Percentiles rank a stretch among this genome's conserved stretches.
These are phyloP conservation scores for Didymellaceae sp. DNA, from an alignment of 2,329 filamentous ascomycete species.

Conservation along the genomic window DNA sequence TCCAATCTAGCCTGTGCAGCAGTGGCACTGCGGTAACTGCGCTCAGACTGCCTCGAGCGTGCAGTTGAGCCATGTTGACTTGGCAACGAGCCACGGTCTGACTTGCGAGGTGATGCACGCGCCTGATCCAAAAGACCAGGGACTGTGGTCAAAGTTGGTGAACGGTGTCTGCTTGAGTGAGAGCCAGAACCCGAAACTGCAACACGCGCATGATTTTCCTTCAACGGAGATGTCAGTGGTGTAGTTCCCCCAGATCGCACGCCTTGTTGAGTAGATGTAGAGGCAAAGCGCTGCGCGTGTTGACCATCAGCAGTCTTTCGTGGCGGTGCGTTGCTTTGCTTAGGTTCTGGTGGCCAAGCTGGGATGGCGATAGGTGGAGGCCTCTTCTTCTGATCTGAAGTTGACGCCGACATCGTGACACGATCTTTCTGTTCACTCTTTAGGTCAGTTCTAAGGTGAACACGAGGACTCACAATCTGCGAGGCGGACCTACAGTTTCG, in stretches of 20 bases:
- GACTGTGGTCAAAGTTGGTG: conserved; percentile 29
- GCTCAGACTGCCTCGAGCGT: conserved; percentile 33
- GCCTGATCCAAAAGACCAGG: conserved; percentile 36
- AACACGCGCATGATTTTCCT: conserved; percentile 16
- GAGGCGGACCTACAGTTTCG: background rate
- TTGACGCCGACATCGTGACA: conserved; percentile 23
- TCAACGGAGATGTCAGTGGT: conserved; percentile 21
- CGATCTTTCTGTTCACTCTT: background rate
- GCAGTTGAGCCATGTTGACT: conserved; percentile 29
- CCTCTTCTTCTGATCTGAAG: conserved; percentile 30
- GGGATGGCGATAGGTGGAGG: conserved; percentile 36
- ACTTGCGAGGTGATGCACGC: conserved; percentile 32
- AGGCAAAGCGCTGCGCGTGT: conserved; percentile 17
- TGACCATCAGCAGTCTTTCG: conserved; percentile 14
- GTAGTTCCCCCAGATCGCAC: conserved; percentile 13
- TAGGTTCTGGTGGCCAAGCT: conserved; percentile 24
- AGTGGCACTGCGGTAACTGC: conserved; percentile 23
- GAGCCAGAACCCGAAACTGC: conserved; percentile 22
- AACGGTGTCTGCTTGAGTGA: conserved; percentile 20
- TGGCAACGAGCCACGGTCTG: conserved; percentile 20
- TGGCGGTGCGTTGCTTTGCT: conserved; percentile 18
- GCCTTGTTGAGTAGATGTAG: conserved; percentile 14
- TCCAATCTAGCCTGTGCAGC: conserved; percentile 25
- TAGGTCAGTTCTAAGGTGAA: background rate
- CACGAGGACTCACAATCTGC: too few relatives aligned